Base-by-base conservation (phyloP, 2,329 filamentous ascomycete genomes). In the Apiospora aurea region DNA sequence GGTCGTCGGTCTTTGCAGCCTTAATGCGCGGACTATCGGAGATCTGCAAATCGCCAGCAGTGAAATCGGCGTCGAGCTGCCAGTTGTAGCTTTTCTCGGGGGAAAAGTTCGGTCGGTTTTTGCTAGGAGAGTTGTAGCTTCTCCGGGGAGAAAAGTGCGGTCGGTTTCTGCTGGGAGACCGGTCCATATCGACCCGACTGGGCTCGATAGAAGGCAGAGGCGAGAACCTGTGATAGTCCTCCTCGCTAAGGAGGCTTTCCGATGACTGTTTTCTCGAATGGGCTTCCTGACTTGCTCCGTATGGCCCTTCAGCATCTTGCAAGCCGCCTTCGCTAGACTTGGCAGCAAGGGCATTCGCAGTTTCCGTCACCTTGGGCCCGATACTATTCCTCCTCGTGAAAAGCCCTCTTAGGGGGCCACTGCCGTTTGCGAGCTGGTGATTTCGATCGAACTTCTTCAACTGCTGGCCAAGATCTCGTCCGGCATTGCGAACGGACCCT, bases 21-120 rank as follows among this genome's bases (percentile, higher is more conserved):
- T 78, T 81, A 69, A 90, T 83, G 44, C 86, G 85, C n/a, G 88
- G 88, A 73, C 88, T 90, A 74, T 87, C 83, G 0, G 88, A 90
- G 46, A 87, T 77, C 72, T 89, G 87, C 51, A 90, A 72, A 72
- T 90, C 88, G 57, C 85, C 83, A 14, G 85, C 88, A 0, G 88
- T 90, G 74, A 90, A 89, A 71, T 90, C 88, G 6, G 85, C 84
- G 46, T 90, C 88, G 8, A 89, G 79, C 71, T 89, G 81, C 88
- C 88, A 90, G 10, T 84, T 85, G 71, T 85, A 87, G 75, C 84
- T 87, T 78, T 87, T 88, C 69, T 86, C 84, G 0, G 87, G 87
- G 0, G 86, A 87, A 7, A 71, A 70, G 10, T 69, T 57, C 24
- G 67, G 44, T 38, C 46, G 68, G 29, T 26, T 26, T 34, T 47